phyloP scores from a whole-genome alignment of 805 yeast species.

The Candida hungchunana region DNA sequence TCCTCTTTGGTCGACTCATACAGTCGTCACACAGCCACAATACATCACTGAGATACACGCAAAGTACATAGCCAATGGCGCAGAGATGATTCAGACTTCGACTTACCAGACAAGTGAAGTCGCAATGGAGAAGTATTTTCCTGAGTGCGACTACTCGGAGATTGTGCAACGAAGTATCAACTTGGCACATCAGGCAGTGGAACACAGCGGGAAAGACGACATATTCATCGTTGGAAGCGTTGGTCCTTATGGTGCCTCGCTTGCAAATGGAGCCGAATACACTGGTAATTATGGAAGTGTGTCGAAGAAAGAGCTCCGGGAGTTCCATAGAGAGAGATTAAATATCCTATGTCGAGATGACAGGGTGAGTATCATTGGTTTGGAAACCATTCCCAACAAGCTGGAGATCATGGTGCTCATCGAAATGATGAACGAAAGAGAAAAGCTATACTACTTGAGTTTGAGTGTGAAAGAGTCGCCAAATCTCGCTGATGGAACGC shows the following conservation, averaged over 20 bases:
- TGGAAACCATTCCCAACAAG: conserved; percentile 70
- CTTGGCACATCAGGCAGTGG: conserved; percentile 12
- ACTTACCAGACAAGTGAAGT: conserved; percentile 47
- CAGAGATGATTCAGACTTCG: conserved; percentile 48
- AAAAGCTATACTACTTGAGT: conserved; percentile 40
- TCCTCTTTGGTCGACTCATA: conserved; percentile 58
- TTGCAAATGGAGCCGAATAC: conserved; percentile 69
- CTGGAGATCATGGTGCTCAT: conserved; percentile 51
- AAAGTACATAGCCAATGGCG: conserved; percentile 49
- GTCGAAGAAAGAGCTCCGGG: conserved; percentile 32
- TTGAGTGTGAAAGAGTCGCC: conserved; percentile 40
- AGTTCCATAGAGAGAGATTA: conserved; percentile 49
- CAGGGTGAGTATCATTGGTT: conserved; percentile 51
- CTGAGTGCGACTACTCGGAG: conserved; percentile 19
- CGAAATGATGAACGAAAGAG: conserved; percentile 32
- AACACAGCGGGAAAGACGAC: conserved; percentile 1
- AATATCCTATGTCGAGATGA: conserved; percentile 34
- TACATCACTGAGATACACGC: conserved; percentile 44
- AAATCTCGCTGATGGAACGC: conserved; percentile 48
- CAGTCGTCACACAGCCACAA: conserved; percentile 40
- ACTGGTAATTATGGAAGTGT: conserved; percentile 57
- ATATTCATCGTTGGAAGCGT: conserved; percentile 53
- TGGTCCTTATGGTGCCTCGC: conserved; percentile 75
- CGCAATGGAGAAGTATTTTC: conserved; percentile 30
- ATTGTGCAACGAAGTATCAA: conserved; percentile 15